Evolutionary conservation across 2,329 filamentous ascomycete species (phyloP), one percentile per base, ranked within the genome.

Genomic region (Cladosporium velox): DNA sequence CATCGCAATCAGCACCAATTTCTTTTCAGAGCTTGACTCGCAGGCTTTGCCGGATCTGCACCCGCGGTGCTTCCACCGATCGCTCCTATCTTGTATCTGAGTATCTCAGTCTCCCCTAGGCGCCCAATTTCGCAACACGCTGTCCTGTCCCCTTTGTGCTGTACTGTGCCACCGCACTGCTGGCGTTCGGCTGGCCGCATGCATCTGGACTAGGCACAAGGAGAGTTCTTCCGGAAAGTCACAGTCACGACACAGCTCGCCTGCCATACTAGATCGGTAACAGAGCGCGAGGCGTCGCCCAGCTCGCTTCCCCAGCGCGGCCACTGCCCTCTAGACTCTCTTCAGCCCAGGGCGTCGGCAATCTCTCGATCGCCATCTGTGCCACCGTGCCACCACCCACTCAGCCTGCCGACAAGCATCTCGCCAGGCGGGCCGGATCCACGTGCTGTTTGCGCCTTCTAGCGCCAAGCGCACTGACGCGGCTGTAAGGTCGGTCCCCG

Each of bases 391-490:
- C 38, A 30, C 38, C 52, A 21, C 18, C 49, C 49, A 52, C 49
- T 30, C 49, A 52, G 24, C 18, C 52, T 55, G 52, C 52, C 52
- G 26, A 47, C 61, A 64, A 57, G 61, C 61, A 64, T 64, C 61
- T 47, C 51, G 61, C 51, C 61, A 44, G 61, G 49, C 51, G 61
- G 49, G 60, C 60, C 61, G 51, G 61, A 64, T 57, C 60, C 61
- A 64, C 61, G 61, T 64, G 61, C 51, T 64, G 60, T 24, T 41
- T 64, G 51, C 51, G 59, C 61, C 51, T 64, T 64, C 61, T 64
- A 64, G 61, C 61, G 61, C 61, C 61, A 64, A 64, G 61, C 55
- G 34, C 51, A 64, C 61, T 64, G 61, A 64, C 61, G 61, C 61
- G 61, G 61, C 61, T 52, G 59, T 47, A 47, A 54, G 47, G 47